These are phyloP conservation scores for Blastomyces silverae DNA, from an alignment of 2,329 filamentous ascomycete genomes.

Conservation along the genomic window DNA sequence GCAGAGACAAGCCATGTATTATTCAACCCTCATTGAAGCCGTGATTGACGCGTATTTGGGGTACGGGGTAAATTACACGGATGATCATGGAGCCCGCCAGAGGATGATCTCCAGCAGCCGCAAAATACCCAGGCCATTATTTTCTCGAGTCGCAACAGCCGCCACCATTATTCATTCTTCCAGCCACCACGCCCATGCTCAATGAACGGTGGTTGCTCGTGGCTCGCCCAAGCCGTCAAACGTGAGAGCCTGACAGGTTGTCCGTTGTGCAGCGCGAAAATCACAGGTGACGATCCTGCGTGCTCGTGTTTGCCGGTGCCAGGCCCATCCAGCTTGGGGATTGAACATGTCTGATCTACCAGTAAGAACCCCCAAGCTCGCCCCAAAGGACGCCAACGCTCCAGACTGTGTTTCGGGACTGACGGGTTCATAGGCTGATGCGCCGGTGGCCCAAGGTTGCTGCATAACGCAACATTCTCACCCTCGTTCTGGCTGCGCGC, in stretches of 20 bases:
- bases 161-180: neutral
- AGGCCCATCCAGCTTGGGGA: neutral
- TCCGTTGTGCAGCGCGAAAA: neutral
- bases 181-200: neutral
- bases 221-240: neutral
- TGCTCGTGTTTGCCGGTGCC: neutral
- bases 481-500: neutral
- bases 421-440: slow-evolving; percentile 9
- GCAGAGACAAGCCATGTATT: slow-evolving; percentile 1
- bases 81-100: neutral
- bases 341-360: neutral
- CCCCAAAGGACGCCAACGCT: slow-evolving; percentile 7
- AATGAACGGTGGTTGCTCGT: neutral
- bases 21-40: neutral
- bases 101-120: slow-evolving; percentile 4
- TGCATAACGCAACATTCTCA: neutral
- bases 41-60: neutral
- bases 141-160: slow-evolving; percentile 1
- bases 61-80: neutral
- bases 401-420: slow-evolving; percentile 7
- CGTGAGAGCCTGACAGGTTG: neutral
- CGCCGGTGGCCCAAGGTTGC: slow-evolving; percentile 3
- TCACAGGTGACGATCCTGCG: neutral
- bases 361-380: neutral
- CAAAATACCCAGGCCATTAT: neutral